phyloP scores from a whole-genome alignment of 305 asterid species.

The Rubia tinctorum region DNA sequence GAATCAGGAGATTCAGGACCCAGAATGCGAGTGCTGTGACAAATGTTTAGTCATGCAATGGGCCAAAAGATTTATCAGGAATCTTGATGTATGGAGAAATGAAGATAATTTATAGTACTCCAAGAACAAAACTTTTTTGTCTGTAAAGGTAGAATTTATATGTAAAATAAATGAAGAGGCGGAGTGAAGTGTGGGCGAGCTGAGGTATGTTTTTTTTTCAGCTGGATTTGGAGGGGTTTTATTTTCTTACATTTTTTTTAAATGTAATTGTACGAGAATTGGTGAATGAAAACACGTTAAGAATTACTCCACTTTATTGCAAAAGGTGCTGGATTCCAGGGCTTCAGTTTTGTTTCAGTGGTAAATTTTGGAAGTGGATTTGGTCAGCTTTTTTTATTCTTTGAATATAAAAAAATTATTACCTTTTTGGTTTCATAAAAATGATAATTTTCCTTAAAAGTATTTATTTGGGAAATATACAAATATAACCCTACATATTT shows the following conservation, averaged over 20 bases:
- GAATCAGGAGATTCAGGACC: constrained; percentile 14
- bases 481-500: too few species aligned
- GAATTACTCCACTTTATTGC: constrained; percentile 5
- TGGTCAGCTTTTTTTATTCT: not conserved
- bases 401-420: not conserved
- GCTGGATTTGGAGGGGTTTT: constrained; percentile 21
- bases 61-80: constrained; percentile 17
- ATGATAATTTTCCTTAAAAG: too few species aligned
- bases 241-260: not conserved
- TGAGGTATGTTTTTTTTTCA: constrained; percentile 24
- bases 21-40: constrained; percentile 14
- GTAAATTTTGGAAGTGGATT: not conserved
- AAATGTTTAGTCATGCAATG: constrained; percentile 19
- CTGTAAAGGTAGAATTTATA: not conserved
- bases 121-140: not conserved
- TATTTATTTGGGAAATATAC: too few species aligned
- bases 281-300: not conserved
- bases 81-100: constrained; percentile 19
- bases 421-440: too few species aligned
- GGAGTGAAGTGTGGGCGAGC: constrained; percentile 24
- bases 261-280: not conserved
- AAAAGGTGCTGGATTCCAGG: not conserved
- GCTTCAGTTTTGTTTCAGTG: not conserved
- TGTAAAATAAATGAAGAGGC: not conserved
- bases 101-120: constrained; percentile 4